phyloP scores from a whole-genome alignment of 371 early-diverging fungal species.

The Mortierella polycephala region DNA sequence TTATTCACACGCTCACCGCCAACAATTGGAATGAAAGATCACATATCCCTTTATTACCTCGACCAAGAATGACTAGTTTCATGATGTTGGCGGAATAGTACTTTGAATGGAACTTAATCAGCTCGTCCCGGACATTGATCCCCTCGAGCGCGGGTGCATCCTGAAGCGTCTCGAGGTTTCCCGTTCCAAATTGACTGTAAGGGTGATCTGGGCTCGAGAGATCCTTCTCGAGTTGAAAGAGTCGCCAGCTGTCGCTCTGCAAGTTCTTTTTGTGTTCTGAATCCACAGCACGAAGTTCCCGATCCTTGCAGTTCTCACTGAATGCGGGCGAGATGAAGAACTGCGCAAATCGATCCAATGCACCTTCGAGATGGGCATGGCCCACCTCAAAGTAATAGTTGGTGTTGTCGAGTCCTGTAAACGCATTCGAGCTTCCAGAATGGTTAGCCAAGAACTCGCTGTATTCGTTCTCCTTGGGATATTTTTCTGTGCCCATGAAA shows the following conservation, averaged over 20 bases:
- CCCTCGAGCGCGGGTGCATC: constrained; percentile 77
- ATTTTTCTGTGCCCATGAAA: constrained; percentile 89
- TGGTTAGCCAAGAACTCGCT: constrained; percentile 85
- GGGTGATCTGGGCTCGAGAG: constrained; percentile 86
- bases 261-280: constrained; percentile 95
- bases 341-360: constrained; percentile 94
- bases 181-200: constrained; percentile 88
- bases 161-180: constrained; percentile 85
- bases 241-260: constrained; percentile 88
- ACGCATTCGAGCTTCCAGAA: constrained; percentile 97
- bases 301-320: constrained; percentile 85
- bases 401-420: constrained; percentile 88
- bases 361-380: constrained; percentile 87
- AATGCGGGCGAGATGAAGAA: constrained; percentile 95
- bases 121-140: constrained; percentile 83
- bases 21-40: no score
- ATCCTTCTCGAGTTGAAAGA: constrained; percentile 86
- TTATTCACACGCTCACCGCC: no score
- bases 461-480: constrained; percentile 97
- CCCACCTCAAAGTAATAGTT: constrained; percentile 97
- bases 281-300: constrained; percentile 95
- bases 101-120: constrained; percentile 87
- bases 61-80: constrained; percentile 92
- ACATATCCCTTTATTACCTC: constrained; percentile 60
- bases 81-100: constrained; percentile 96